Base-by-base conservation (phyloP, 257 asterid genomes). In the Primulina tabacum region DNA sequence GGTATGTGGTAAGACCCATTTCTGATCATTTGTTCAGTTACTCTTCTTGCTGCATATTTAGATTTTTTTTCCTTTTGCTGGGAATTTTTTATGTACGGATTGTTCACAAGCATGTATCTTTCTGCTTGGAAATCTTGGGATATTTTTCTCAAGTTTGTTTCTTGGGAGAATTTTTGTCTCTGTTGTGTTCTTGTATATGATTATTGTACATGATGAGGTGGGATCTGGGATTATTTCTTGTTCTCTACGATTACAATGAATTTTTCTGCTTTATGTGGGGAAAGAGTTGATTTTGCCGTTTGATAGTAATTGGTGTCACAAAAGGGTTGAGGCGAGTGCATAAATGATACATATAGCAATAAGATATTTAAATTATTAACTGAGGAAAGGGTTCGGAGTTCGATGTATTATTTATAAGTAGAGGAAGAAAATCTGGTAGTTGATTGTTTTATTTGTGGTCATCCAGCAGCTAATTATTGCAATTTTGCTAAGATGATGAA, bases 1-100 rank as follows among this genome's bases (percentile, higher is more conserved):
- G 6, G 40, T 64, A 50, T 24, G 32, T 40, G 72, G 21, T 28
- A 64, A 68, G 29, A 52, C 70, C 76, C 76, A 47, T 72, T 60
- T 77, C 76, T 71, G 71, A 69, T 76, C 55, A 60, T 60, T 53
- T 70, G 16, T 28, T 28, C 30, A 28, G 73, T 76, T 73, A 34
- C 62, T 57, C 62, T 58, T 30, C 58, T 63, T 50, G 32, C 61
- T 52, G 60, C 62, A 62, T 60, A 12, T 60, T 65, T 62, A 57
- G 73, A 40, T 33, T 32, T 69, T 16, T 37, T 16, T 47, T 28
- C 28, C 60, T 67, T 66, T 53, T 53, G 10, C 12, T 30, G 55
- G 20, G 59, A 63, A 4, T 12, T 17, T 35, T 38, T 32, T 11
- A n/a, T 2, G 10, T 7, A 14, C 29, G 30, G 30, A 12, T 60